These are phyloP conservation scores for Fragilaria radians DNA, from an alignment of 108 stramenopile genomes.

Conservation along the genomic window DNA sequence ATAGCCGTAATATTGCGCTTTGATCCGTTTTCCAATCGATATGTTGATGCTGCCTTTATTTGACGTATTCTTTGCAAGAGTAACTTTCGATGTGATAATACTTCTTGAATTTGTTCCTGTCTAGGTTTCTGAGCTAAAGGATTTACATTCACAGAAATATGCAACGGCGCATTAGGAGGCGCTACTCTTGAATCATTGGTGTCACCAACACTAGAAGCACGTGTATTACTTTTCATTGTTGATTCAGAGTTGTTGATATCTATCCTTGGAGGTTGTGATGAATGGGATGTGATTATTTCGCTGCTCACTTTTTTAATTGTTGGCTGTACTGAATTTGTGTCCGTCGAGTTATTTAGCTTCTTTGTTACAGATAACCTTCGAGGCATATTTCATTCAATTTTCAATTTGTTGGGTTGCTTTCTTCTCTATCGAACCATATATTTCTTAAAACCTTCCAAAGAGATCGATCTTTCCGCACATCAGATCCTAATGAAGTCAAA, in stretches of 20 bases:
- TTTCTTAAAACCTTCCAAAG: background rate
- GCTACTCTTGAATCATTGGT: background rate
- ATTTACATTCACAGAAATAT: background rate
- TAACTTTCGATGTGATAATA: background rate
- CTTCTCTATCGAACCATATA: background rate
- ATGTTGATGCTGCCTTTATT: background rate
- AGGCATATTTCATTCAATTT: background rate
- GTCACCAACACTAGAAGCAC: background rate
- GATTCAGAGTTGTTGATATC: no score
- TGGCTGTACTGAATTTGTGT: no score
- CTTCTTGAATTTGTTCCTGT: conserved; percentile 1
- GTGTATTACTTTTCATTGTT: background rate
- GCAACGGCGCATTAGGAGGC: background rate
- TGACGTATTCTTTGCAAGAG: background rate
- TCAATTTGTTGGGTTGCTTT: background rate
- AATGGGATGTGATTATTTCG: no score
- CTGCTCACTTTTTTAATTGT: no score
- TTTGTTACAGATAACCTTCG: background rate
- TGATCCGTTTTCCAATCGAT: background rate
- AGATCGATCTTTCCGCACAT: background rate
- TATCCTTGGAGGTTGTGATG: no score
- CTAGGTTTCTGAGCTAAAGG: background rate
- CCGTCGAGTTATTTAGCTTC: background rate
- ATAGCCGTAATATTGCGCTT: background rate
- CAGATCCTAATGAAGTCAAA: background rate